phyloP scores from a whole-genome alignment of 2,329 filamentous ascomycete species.

The Furcasterigmium sp. region DNA sequence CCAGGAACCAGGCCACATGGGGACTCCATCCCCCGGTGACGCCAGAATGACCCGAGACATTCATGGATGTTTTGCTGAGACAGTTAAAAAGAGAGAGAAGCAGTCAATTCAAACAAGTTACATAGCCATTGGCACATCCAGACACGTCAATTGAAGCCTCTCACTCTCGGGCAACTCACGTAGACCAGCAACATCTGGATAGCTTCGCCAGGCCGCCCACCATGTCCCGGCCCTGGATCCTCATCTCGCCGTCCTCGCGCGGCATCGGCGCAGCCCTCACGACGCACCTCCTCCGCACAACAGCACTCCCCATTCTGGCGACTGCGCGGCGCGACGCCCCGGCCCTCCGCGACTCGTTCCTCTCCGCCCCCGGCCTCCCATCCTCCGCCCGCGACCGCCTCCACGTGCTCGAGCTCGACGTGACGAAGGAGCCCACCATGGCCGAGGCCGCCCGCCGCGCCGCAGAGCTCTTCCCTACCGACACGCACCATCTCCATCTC shows the following conservation, averaged over 20 bases:
- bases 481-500: constrained; percentile 58
- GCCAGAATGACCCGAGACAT: too few species aligned
- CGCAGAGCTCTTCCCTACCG: constrained; percentile 43
- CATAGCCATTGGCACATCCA: too few species aligned
- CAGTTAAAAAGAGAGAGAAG: too few species aligned
- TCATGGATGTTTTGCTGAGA: too few species aligned
- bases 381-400: constrained; percentile 25
- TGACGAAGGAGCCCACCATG: constrained; percentile 58
- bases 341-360: constrained; percentile 24
- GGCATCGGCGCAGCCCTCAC: constrained; percentile 45
- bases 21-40: too few species aligned
- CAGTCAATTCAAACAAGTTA: too few species aligned
- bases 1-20: too few species aligned
- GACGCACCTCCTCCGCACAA: constrained; percentile 40
- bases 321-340: constrained; percentile 33
- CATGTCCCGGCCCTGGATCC: constrained; percentile 45
- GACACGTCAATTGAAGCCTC: too few species aligned
- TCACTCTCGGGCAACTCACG: background rate
- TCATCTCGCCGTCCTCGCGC: constrained; percentile 40
- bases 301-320: constrained; percentile 41
- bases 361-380: constrained; percentile 5
- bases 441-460: constrained; percentile 47
- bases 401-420: constrained; percentile 35
- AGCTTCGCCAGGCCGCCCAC: background rate
- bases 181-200: background rate